These are phyloP conservation scores for Sugiyamaella marilandica DNA, from an alignment of 805 yeast species.

Conservation along the genomic window DNA sequence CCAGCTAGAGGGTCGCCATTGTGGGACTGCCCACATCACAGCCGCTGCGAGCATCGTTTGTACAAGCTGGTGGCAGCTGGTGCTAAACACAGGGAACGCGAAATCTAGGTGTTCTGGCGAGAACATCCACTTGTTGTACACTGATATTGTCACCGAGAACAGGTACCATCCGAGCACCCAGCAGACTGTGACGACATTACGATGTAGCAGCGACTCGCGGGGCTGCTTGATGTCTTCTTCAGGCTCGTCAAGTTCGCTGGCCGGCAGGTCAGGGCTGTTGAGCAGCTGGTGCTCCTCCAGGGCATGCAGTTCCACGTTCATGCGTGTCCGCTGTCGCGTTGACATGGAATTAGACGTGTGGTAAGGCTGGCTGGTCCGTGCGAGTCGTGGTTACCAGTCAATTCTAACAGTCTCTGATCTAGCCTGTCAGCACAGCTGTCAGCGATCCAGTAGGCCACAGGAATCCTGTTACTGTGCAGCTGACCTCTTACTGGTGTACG, in stretches of 20 bases:
- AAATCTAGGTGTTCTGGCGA: slow-evolving; percentile 67
- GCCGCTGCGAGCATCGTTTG: slow-evolving; percentile 48
- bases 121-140: slow-evolving; percentile 97
- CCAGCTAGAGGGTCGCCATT: slow-evolving; percentile 18
- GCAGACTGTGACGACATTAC: slow-evolving; percentile 13
- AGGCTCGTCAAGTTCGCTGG: too few species aligned
- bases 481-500: too few species aligned
- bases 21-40: slow-evolving; percentile 5
- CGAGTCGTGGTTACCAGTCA: too few species aligned
- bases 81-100: slow-evolving; percentile 77
- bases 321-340: background rate
- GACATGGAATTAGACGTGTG: too few species aligned
- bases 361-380: too few species aligned
- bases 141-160: slow-evolving; percentile 35
- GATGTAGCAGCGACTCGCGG: slow-evolving; percentile 2
- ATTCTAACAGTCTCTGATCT: too few species aligned
- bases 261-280: too few species aligned
- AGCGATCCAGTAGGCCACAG: too few species aligned
- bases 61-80: slow-evolving; percentile 78
- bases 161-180: slow-evolving; percentile 32
- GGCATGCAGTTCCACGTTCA: slow-evolving; percentile 1
- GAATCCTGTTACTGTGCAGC: too few species aligned
- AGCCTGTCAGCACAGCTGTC: too few species aligned
- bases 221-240: background rate
- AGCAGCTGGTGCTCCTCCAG: background rate